Evolutionary conservation across 495 filamentous ascomycete genomes (phyloP).

Genomic region (Letharia lupina): DNA sequence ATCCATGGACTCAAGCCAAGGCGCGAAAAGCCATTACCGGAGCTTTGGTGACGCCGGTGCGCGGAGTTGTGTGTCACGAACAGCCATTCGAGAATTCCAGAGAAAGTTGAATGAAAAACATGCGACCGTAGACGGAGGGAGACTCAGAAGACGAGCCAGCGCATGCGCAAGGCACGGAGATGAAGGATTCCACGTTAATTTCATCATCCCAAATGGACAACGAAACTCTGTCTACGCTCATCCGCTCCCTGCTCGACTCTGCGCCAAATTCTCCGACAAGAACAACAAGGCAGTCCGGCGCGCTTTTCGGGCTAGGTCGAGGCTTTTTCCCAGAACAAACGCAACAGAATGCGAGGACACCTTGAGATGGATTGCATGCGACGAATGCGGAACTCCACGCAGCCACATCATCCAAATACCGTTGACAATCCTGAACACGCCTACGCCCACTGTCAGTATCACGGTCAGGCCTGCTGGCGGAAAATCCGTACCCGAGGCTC

Average conservation of each 20-base stretch:
- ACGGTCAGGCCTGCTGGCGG: background rate
- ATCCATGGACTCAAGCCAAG: background rate
- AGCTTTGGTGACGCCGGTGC: background rate
- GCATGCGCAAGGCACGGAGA: background rate
- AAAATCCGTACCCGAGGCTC: background rate
- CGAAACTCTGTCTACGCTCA: too few species aligned
- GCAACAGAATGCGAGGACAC: background rate
- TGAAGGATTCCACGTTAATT: too few species aligned
- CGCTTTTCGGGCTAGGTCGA: background rate
- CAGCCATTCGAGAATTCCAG: background rate
- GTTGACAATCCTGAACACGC: background rate
- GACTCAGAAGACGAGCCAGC: background rate
- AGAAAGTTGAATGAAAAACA: background rate
- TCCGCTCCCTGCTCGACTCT: too few species aligned
- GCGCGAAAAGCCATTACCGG: background rate
- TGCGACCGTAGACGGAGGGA: background rate
- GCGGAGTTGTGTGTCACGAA: background rate
- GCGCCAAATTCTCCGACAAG: background rate
- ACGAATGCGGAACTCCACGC: background rate
- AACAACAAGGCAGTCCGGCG: background rate
- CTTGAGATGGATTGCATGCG: background rate
- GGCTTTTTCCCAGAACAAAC: background rate
- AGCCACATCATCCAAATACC: background rate
- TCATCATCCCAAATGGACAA: too few species aligned
- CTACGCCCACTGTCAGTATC: background rate